Evolutionary conservation across 179 eudicot genomes (phyloP), one percentile per base, ranked within the genome.

Genomic region (Amaranthus tricolor): DNA sequence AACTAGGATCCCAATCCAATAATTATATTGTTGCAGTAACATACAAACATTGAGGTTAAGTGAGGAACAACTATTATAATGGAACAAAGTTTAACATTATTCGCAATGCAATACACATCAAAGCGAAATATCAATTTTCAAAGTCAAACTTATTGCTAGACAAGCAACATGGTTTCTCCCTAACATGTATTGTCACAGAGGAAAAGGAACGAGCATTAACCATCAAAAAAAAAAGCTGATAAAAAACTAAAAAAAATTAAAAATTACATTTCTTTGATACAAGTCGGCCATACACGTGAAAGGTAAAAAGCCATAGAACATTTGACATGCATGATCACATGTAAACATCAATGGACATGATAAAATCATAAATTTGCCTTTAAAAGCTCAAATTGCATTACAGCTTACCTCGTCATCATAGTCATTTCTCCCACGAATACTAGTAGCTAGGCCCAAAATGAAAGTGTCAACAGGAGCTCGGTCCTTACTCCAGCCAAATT

Each of bases 401-500:
- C 8, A 58, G 71, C 92, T 78, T 68, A 96, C 99, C 98, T 91
- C 90, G 66, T 93, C 96, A 61, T 91, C 96, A 71, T 88, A 87
- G 80, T 93, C 97, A 85, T 87, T 91, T 79, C 94, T 80, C 74
- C 89, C 98, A 77, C 98, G 96, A 76, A 96, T 84, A 82, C 85
- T 83, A 58, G 90, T 84, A 54, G 99, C 88, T 71, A 96, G 84
- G 76, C 98, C 98, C 92, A 85, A 79, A 21, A 96, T 89, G 79
- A 96, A 96, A 61, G 98, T 88, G 81, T 93, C 98, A 75, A 96
- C 88, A 24, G 96, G 92, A 62, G 90, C 80, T 76, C 91, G 85
- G 74, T 93, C 99, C 88, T 89, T 96, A 84, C 82, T 84, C 97
- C 97, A 93, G 55, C 97, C 96, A 84, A 83, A 90, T 75, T 94